Base-by-base conservation (phyloP, 805 yeast genomes). In the Ogataea pignaliae region DNA sequence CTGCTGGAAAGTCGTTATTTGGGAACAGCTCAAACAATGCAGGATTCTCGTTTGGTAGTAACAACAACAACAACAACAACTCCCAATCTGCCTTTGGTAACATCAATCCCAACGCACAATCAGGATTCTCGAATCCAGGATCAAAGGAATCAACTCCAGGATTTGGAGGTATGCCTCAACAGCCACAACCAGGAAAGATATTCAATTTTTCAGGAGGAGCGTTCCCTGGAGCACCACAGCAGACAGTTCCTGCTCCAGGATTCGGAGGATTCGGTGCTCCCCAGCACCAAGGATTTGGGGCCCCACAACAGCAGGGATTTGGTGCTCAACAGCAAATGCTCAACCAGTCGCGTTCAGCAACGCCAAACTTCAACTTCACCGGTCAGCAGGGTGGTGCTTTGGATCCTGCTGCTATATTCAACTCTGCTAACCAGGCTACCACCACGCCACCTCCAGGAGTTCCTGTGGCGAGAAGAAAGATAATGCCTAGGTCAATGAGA, bases 361-460 rank as follows among this genome's bases (percentile, higher is more conserved):
- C 66, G 4, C 68, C 68, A 15, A 59, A 53, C 45, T 54, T 63
- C 51, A 59, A 63, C 40, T 63, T 64, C 44, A 50, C 65, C 2
- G 67, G 66, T 10, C 48, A 52, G 16, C 45, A 48, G 28, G 44
- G 48, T n/a, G 47, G 53, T 2, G 39, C 50, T 10, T 46, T 58
- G 36, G 68, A 58, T 43, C 66, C 66, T 2, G 48, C 63, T 2
- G 40, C 61, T 3, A 46, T 60, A 14, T 61, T 61, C 42, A 53
- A 53, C 12, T 44, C 54, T 3, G 53, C 55, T 3, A 7, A 7
- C 7, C 26, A 21, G 7, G 7, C 26, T 7, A 54, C 61, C 21
- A 38, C 54, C 11, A 37, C 52, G 14, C 50, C 56, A 4, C 55
- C 57, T 12, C 58, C 58, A 10, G 55, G 53, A 4, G 45, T 39